Evolutionary conservation across 345 rosid species (phyloP).

Genomic region (Syzygium jambos): DNA sequence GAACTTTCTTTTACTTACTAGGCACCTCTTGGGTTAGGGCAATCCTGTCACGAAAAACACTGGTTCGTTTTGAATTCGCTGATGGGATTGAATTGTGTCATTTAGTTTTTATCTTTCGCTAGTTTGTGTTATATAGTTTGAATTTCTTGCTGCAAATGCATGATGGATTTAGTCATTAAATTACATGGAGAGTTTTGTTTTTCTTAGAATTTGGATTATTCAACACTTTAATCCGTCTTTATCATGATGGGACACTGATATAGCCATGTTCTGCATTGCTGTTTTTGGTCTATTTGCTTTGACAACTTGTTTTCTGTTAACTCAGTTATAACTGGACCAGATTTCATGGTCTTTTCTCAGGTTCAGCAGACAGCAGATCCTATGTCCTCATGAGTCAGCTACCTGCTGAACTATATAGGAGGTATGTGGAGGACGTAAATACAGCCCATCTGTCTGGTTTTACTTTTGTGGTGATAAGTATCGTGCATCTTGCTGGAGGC

Average conservation of each 20-base stretch:
- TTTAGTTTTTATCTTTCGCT: not conserved
- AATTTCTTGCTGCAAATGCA: not conserved
- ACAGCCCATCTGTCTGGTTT: slow-evolving; percentile 56
- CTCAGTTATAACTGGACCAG: not conserved
- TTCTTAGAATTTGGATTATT: not conserved
- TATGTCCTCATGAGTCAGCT: slow-evolving; percentile 71
- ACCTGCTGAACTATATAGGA: slow-evolving; percentile 52
- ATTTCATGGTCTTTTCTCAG: slow-evolving; percentile 21
- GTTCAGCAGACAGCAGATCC: slow-evolving; percentile 53
- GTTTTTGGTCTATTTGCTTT: not conserved
- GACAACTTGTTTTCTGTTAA: not conserved
- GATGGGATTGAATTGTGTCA: not conserved
- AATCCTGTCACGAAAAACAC: not conserved
- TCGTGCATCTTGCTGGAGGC: slow-evolving; percentile 82
- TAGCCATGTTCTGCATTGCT: not conserved
- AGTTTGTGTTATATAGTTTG: not conserved
- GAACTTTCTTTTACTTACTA: not conserved
- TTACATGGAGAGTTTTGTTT: not conserved
- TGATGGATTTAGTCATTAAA: not conserved
- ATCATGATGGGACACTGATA: not conserved
- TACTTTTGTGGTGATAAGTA: slow-evolving; percentile 59
- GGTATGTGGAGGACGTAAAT: slow-evolving; percentile 55
- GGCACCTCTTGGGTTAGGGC: not conserved
- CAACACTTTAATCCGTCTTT: not conserved
- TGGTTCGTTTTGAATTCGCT: not conserved